A percentile compares a stretch with the other conserved stretches of the same genome.
Conservation (phyloP, 331 rosid genomes). For the Dryas integrifolia region DNA sequence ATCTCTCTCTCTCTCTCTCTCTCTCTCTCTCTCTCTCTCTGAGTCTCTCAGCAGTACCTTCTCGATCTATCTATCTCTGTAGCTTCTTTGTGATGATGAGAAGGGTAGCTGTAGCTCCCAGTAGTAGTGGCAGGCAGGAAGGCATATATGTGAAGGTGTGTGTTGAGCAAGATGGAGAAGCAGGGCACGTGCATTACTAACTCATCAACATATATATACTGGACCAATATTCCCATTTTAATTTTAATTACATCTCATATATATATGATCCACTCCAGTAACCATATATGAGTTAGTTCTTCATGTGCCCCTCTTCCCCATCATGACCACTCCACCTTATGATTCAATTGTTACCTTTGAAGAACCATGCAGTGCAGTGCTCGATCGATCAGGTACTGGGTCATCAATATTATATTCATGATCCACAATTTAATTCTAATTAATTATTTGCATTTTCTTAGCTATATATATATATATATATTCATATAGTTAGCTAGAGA, state of each 20-base stretch:
- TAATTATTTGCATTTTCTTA: too few species aligned
- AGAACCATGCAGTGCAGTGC: constrained; percentile 4
- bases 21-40: neutral
- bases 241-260: constrained; percentile 9
- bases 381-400: neutral
- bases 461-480: too few species aligned
- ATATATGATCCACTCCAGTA: neutral
- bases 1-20: constrained; percentile 6
- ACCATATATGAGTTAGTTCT: constrained; percentile 36
- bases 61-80: neutral
- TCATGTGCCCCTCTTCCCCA: constrained; percentile 65
- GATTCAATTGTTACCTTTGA: neutral
- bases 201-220: constrained; percentile 30
- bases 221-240: too few species aligned
- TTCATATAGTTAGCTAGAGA: too few species aligned
- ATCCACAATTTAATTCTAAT: too few species aligned
- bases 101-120: neutral
- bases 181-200: constrained; percentile 99
- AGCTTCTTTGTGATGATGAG: neutral
- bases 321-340: constrained; percentile 46
- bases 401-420: neutral
- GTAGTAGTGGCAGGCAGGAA: too few species aligned
- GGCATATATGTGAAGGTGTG: constrained; percentile 40
- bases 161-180: constrained; percentile 99
- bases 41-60: neutral